Evolutionary conservation across 192 early-diverging fungal species (phyloP), one percentile per base, ranked within the genome.

Genomic region (Entomortierella chlamydospora): DNA sequence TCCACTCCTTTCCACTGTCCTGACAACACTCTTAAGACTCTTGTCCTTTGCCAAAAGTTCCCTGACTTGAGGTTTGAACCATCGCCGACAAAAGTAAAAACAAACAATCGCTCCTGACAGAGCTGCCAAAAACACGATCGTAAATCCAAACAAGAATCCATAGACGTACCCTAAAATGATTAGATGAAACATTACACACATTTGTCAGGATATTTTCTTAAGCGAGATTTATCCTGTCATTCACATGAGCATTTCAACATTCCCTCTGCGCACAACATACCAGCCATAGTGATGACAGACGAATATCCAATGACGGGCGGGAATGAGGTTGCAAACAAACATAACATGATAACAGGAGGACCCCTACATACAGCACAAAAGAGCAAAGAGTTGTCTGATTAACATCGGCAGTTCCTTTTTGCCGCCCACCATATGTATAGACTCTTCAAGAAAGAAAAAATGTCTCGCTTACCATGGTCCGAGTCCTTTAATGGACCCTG

Each of bases 241-340:
- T 5, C 45, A 47, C n/a, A n/a, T n/a, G n/a, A n/a, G n/a, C n/a
- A n/a, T n/a, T n/a, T n/a, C n/a, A n/a, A n/a, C n/a, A n/a, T n/a
- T n/a, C n/a, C n/a, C n/a, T n/a, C n/a, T n/a, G n/a, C n/a, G n/a
- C n/a, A n/a, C n/a, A n/a, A n/a, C 31, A 31, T 78, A 78, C 74
- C 92, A 18, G 88, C 82, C 65, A 93, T 69, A 22, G 88, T 89
- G 33, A 88, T 73, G 42, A 87, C 84, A 8, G 91, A 90, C 59
- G 87, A 83, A 63, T 91, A 93, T 13, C 92, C 92, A 57, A 90
- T 68, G 55, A 93, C 57, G 9, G 91, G 90, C 30, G 92, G 92
- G 58, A 93, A 92, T 15, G 88, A 89, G 7, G 89, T 87, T 1
- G 86, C 53, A 64, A 90, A 91, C 31, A 91, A 71, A 28, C 87